phyloP scores from a whole-genome alignment of 78 protist genomes.

The Guillardia theta region DNA sequence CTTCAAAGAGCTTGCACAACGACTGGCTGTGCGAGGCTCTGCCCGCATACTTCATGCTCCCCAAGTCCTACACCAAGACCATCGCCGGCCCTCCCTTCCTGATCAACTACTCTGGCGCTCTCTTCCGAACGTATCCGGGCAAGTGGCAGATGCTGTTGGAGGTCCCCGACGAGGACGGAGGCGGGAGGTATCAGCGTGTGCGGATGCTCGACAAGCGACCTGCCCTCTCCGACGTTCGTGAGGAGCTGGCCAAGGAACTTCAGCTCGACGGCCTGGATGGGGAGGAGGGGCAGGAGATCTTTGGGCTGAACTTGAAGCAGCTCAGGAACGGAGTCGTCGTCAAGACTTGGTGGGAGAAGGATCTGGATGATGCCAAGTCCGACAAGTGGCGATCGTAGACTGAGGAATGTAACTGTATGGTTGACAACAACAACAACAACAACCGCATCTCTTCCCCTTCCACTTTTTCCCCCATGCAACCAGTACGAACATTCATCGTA shows the following conservation, averaged over 20 bases:
- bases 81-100: conserved; percentile 1
- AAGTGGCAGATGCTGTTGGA: conserved; percentile 39
- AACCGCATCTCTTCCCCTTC: too few relatives aligned
- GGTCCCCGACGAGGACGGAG: neutral
- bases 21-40: neutral
- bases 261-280: conserved; percentile 19
- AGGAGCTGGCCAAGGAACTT: neutral
- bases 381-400: too few relatives aligned
- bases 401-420: too few relatives aligned
- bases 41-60: neutral
- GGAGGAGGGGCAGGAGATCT: neutral
- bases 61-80: neutral
- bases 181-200: neutral
- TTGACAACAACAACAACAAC: too few relatives aligned
- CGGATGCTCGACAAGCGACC: neutral
- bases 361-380: neutral
- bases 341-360: conserved; percentile 24
- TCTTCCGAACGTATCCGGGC: conserved; percentile 30
- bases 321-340: neutral
- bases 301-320: neutral
- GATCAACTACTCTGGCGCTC: conserved; percentile 5
- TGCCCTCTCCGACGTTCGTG: conserved; percentile 21
- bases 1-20: neutral
- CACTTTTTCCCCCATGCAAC: too few relatives aligned
- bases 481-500: too few relatives aligned